Conservation (phyloP, 306 rosid species). For the Biancaea sappan region DNA sequence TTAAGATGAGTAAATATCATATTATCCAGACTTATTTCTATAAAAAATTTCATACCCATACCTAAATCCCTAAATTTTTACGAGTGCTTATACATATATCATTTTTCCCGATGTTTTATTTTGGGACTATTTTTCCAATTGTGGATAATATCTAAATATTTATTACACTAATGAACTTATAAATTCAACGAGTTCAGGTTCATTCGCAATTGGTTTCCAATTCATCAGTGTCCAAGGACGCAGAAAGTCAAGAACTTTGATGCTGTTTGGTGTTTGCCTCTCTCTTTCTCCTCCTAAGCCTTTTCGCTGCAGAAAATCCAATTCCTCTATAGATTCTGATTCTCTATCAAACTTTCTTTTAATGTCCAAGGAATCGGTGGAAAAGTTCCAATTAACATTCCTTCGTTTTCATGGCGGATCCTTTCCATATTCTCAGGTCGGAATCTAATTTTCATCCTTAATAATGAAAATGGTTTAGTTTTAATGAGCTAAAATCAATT, state of each 20-base stretch:
- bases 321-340: constrained; percentile 18
- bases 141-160: background rate
- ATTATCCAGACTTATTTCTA: too few relatives aligned
- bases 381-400: constrained; percentile 22
- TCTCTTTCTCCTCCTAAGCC: background rate
- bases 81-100: too few relatives aligned
- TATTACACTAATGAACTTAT: background rate
- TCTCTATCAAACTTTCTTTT: constrained; percentile 9
- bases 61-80: too few relatives aligned
- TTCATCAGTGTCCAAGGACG: constrained; percentile 9
- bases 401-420: constrained; percentile 64
- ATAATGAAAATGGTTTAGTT: background rate
- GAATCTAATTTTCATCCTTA: constrained; percentile 27
- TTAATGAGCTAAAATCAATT: constrained; percentile 17
- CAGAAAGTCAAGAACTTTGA: background rate
- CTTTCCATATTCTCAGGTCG: constrained; percentile 56
- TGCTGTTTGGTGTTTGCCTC: background rate
- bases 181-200: constrained; percentile 5
- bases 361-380: background rate
- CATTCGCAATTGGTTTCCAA: constrained; percentile 11
- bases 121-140: background rate
- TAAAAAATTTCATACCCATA: too few relatives aligned
- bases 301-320: constrained; percentile 18
- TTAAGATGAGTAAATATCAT: too few relatives aligned
- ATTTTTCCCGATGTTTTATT: too few relatives aligned